Conservation (phyloP, 495 filamentous ascomycete genomes). For the Aspergillus avenaceus region DNA sequence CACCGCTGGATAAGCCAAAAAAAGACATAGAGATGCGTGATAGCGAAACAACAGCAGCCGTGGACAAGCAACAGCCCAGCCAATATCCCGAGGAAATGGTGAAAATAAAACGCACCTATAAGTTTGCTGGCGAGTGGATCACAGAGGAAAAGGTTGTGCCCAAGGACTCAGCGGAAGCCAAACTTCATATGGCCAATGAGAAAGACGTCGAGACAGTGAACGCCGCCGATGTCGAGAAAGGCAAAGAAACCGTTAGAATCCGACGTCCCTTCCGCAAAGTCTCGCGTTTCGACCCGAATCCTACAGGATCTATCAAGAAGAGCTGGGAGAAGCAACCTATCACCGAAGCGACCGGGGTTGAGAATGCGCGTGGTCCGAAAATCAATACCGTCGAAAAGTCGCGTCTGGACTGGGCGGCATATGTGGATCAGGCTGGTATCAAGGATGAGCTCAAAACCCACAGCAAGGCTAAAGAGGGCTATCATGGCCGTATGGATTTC, state of each 20-base stretch:
- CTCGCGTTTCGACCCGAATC: slow-evolving; percentile 77
- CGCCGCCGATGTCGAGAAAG: slow-evolving; percentile 22
- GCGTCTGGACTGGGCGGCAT: slow-evolving; percentile 88
- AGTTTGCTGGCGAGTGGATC: slow-evolving; percentile 83
- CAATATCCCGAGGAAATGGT: slow-evolving; percentile 50
- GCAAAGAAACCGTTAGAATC: slow-evolving; percentile 25
- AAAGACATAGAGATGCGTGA: slow-evolving; percentile 19
- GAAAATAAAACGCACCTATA: slow-evolving; percentile 82
- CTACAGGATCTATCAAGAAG: slow-evolving; percentile 46
- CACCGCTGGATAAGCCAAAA: slow-evolving; percentile 9
- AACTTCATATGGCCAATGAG: slow-evolving; percentile 61
- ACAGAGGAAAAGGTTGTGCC: slow-evolving; percentile 79
- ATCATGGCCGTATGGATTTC: slow-evolving; percentile 82
- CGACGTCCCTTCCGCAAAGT: slow-evolving; percentile 68
- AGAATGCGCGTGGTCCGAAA: slow-evolving; percentile 63
- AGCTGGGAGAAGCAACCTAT: slow-evolving; percentile 41
- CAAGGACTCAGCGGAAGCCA: slow-evolving; percentile 76
- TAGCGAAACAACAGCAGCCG: slow-evolving; percentile 14
- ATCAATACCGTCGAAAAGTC: slow-evolving; percentile 96
- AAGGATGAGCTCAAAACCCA: slow-evolving; percentile 83
- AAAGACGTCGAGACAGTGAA: slow-evolving; percentile 32
- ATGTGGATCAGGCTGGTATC: slow-evolving; percentile 88
- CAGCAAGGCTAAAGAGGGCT: slow-evolving; percentile 79
- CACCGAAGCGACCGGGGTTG: slow-evolving; percentile 17
- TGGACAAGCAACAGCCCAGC: slow-evolving; percentile 10